Base-by-base conservation (phyloP, 768 basidiomycete species). In the Chalciporus pseudorubinellus region DNA sequence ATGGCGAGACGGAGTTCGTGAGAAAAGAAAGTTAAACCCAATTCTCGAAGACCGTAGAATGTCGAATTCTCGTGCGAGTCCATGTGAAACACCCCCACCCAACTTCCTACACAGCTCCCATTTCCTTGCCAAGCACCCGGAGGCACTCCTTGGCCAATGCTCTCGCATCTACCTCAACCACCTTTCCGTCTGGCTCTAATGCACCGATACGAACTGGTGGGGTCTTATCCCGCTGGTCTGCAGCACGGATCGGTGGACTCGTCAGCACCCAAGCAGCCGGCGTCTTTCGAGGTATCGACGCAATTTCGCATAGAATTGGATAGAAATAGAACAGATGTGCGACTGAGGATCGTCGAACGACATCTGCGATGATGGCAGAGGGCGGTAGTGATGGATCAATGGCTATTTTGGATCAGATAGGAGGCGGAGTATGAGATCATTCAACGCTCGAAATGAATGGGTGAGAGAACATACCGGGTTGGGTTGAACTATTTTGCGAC, bases 241-340 rank as follows among this genome's bases (percentile, higher is more conserved):
- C 53, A 39, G 57, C 39, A 16, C 50, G 50, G 41, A 12, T 42
- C 18, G 28, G 34, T 13, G 57, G 29, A 44, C 24, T 40, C 4
- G 68, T 53, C 29, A 64, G 24, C 11, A 89, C 70, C 86, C 88
- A 92, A 11, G 82, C 78, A 2, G 79, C 75, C 0, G 92, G 89
- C 12, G 83, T 75, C 58, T 77, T 81, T 24, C 84, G 74, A 0
- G 87, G 82, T 49, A 86, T 79, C 2, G 91, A 83, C 8, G 81
- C 85, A 42, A 95, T 85, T 59, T 92, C 85, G 58, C 88, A 87
- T 4, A 97, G 67, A 2, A 89, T 70, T 0, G 82, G 72, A 62
- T 95, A 95, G 51, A 95, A 85, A 63, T 93, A 85, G 77, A 95
- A 95, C 11, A 98, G 72, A 60, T 95, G 94, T 0, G 88, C 92